phyloP scores from a whole-genome alignment of 306 rosid species.

The Comarum palustre region DNA sequence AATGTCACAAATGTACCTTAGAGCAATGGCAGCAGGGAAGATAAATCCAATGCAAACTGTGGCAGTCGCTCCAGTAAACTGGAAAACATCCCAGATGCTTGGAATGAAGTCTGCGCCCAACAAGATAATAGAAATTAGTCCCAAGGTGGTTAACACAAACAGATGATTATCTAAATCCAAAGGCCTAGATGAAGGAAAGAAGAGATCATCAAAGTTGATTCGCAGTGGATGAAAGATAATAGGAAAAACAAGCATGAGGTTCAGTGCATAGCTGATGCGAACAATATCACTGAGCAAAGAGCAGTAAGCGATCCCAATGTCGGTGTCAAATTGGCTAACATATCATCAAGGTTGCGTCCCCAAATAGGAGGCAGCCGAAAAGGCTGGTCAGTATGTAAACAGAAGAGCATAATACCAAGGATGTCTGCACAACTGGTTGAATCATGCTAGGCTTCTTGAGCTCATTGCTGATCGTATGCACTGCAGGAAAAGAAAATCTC shows the following conservation, averaged over 20 bases:
- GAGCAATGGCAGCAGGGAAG: constrained; percentile 67
- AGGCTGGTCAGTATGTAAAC: constrained; percentile 55
- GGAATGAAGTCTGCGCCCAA: constrained; percentile 64
- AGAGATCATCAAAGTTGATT: constrained; percentile 46
- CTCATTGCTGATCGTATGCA: constrained; percentile 59
- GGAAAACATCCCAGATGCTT: constrained; percentile 66
- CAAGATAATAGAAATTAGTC: constrained; percentile 44
- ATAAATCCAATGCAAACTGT: constrained; percentile 66
- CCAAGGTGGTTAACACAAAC: constrained; percentile 43
- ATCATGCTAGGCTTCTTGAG: constrained; percentile 53
- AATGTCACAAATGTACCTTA: constrained; percentile 38
- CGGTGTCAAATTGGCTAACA: constrained; percentile 62
- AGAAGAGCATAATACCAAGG: constrained; percentile 50
- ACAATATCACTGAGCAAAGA: constrained; percentile 50
- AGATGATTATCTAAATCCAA: constrained; percentile 32
- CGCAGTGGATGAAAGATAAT: constrained; percentile 60
- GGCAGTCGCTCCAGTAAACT: constrained; percentile 72
- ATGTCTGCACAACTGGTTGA: constrained; percentile 48
- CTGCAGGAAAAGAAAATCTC: constrained; percentile 32
- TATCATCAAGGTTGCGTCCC: constrained; percentile 63
- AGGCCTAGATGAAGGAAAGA: constrained; percentile 51
- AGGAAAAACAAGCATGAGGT: constrained; percentile 71
- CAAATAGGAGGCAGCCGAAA: constrained; percentile 63
- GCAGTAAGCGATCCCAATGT: constrained; percentile 62
- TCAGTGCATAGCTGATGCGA: constrained; percentile 66